Evolutionary conservation across 352 stramenopile genomes (phyloP), one percentile per base, ranked within the genome.

Genomic region (Phytophthora nicotianae): DNA sequence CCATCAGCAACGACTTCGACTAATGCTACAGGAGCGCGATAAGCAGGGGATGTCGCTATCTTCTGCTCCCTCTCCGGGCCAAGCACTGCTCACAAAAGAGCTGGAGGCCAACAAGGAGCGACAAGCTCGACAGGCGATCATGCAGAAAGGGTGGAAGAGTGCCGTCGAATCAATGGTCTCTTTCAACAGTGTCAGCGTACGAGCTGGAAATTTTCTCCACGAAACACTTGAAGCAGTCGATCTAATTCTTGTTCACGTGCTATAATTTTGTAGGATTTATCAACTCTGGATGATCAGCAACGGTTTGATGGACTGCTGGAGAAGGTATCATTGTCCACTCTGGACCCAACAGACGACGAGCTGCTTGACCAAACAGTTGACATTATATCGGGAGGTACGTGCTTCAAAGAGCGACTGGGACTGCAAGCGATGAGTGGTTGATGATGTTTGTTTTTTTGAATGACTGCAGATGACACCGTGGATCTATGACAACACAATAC

Each of bases 121-220:
- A 7, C 86, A 95, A 72, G 90, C 90, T 20, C 81, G 85, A 20
- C 87, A 95, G 70, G 85, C 87, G 26, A 93, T 96, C 56, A 92
- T 96, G 83, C 85, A 96, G 20, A 90, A 93, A 66, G 87, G 87
- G 7, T 96, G 87, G 87, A 96, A 91, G 65, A 90, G 83, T 50
- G 87, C 87, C 6, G 85, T 92, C 27, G 83, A 93, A 26, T 86
- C 84, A 17, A 94, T 92, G 81, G 86, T 91, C 56, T 75, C 72
- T 14, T 79, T 88, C 57, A 90, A 81, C 54, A 87, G 73, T 29
- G 83, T 91, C 47, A 72, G 59, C 52, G 65, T 72, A 72, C 52
- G 65, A 58, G 5, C 23, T 24, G 21, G 20, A 19, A 23, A 11
- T 29, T n/a, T 37, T 47, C 7, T 57, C 8, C 4, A 17, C 57